Conservation (phyloP, 768 basidiomycete genomes). For the Termitomyces sp. region DNA sequence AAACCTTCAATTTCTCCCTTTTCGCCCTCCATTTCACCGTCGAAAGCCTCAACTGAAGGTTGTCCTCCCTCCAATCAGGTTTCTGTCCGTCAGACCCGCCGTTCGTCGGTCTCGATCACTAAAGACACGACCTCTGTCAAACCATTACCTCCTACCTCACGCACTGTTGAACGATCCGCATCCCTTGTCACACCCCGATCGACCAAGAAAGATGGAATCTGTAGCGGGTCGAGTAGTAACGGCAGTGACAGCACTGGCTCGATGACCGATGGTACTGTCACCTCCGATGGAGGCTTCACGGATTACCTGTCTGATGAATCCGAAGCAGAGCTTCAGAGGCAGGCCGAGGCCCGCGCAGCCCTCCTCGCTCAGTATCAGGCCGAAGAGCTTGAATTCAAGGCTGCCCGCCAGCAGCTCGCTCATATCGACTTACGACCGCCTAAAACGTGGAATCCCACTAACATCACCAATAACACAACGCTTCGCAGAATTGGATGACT, state of each 20-base stretch:
- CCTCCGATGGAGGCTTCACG: constrained; percentile 84
- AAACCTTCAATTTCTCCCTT: constrained; percentile 42
- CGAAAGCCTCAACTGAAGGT: constrained; percentile 36
- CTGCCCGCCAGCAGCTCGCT: constrained; percentile 75
- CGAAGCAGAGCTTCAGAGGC: constrained; percentile 84
- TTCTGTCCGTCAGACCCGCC: constrained; percentile 22
- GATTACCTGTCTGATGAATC: constrained; percentile 92
- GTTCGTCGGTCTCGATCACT: constrained; percentile 26
- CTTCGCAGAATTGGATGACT: constrained; percentile 16
- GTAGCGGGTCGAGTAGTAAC: constrained; percentile 57
- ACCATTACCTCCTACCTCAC: constrained; percentile 17
- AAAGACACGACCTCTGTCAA: constrained; percentile 16
- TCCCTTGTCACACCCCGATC: constrained; percentile 28
- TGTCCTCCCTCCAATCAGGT: constrained; percentile 23
- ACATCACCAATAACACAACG: constrained; percentile 30
- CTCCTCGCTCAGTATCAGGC: constrained; percentile 75
- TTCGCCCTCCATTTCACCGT: constrained; percentile 36
- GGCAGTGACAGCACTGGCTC: constrained; percentile 63
- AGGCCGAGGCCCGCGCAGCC: constrained; percentile 79
- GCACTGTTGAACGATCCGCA: constrained; percentile 22
- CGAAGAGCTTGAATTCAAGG: constrained; percentile 80
- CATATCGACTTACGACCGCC: constrained; percentile 74
- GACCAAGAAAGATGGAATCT: constrained; percentile 31
- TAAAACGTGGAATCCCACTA: constrained; percentile 67
- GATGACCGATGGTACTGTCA: constrained; percentile 71